phyloP scores from a whole-genome alignment of 768 basidiomycete species.

The Suillus subaureus region DNA sequence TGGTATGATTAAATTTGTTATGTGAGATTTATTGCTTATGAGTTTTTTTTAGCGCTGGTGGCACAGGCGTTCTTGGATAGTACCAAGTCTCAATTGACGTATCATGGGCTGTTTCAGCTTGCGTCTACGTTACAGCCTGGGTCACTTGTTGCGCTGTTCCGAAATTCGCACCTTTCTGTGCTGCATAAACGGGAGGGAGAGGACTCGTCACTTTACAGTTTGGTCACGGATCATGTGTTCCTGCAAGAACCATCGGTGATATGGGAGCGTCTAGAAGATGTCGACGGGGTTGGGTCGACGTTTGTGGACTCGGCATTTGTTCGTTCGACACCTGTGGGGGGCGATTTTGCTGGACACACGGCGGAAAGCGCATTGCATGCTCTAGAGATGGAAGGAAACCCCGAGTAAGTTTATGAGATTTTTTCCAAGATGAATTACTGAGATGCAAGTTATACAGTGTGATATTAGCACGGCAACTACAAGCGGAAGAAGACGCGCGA shows the following conservation, averaged over 20 bases:
- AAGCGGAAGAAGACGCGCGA: constrained; percentile 74
- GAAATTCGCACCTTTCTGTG: constrained; percentile 88
- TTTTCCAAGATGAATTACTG: background rate
- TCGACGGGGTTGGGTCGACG: constrained; percentile 75
- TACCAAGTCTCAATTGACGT: constrained; percentile 83
- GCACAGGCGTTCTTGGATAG: constrained; percentile 69
- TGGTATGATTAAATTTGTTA: constrained; percentile 49
- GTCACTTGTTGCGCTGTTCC: constrained; percentile 84
- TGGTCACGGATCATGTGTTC: constrained; percentile 87
- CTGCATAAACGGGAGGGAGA: constrained; percentile 61
- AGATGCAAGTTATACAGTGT: constrained; percentile 40
- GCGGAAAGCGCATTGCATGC: constrained; percentile 60
- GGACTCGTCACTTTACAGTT: constrained; percentile 64
- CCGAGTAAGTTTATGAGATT: constrained; percentile 53
- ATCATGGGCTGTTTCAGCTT: constrained; percentile 83
- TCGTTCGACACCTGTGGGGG: constrained; percentile 67
- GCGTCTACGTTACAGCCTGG: constrained; percentile 49
- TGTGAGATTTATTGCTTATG: background rate
- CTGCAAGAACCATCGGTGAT: constrained; percentile 75
- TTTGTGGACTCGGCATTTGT: constrained; percentile 80
- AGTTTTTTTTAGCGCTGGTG: constrained; percentile 52
- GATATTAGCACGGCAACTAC: constrained; percentile 74
- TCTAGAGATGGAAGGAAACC: constrained; percentile 49
- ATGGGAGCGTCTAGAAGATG: constrained; percentile 90
- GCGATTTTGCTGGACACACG: constrained; percentile 77